Conservation (phyloP, 2,329 filamentous ascomycete species). For the Trichophyton equinum region DNA sequence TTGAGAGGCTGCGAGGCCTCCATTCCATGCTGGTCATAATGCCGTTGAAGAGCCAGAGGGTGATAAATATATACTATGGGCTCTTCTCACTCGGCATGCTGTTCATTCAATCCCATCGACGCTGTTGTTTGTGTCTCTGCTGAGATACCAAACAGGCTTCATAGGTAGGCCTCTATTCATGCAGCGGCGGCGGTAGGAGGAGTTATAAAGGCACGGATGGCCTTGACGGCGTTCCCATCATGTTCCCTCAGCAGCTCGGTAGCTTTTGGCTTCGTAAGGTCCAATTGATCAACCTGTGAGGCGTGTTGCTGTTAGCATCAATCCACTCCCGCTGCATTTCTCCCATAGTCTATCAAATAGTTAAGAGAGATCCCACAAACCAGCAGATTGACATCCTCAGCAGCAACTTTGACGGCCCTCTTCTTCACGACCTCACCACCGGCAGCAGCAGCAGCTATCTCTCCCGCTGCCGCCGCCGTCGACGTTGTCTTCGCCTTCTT, state of each 20-base stretch:
- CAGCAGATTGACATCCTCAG: conserved; percentile 36
- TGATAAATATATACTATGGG: not conserved
- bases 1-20: not conserved
- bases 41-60: not conserved
- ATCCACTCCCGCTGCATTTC: not conserved
- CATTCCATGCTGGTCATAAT: not conserved
- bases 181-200: conserved; percentile 10
- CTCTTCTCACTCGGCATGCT: not conserved
- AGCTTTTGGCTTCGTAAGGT: conserved; percentile 35
- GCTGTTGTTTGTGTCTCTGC: not conserved
- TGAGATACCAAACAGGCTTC: too few species aligned
- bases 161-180: not conserved
- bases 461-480: not conserved
- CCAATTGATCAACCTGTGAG: conserved; percentile 33
- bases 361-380: conserved; percentile 21
- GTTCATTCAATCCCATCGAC: not conserved
- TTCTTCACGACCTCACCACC: conserved; percentile 18
- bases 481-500: not conserved
- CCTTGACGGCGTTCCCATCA: conserved; percentile 33
- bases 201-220: conserved; percentile 32
- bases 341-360: not conserved
- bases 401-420: conserved; percentile 33
- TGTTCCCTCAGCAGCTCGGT: conserved; percentile 36
- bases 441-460: conserved; percentile 9
- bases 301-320: not conserved